These are phyloP conservation scores for Tricholoma flavovirens DNA, from an alignment of 768 basidiomycete genomes.

Conservation along the genomic window DNA sequence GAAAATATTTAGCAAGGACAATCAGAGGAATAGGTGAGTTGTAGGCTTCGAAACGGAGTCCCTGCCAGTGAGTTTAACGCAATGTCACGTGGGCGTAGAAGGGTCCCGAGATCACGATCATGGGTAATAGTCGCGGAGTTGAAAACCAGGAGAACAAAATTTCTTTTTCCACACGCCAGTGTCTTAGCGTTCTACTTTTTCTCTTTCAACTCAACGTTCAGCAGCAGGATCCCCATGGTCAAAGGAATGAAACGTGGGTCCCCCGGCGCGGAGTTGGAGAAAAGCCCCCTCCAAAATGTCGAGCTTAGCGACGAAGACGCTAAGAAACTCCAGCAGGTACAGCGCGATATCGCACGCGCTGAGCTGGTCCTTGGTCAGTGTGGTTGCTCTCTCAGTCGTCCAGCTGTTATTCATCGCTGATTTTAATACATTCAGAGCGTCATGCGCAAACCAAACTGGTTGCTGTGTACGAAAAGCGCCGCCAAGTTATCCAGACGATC, in stretches of 20 bases:
- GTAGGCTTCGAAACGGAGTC: too few relatives aligned
- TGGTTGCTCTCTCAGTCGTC: neutral
- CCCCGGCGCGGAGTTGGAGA: conserved; percentile 73
- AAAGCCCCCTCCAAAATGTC: conserved; percentile 59
- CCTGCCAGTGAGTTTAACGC: too few relatives aligned
- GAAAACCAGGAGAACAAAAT: conserved; percentile 20
- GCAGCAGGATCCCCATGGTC: conserved; percentile 25
- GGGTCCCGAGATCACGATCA: conserved; percentile 1
- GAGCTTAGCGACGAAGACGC: conserved; percentile 71
- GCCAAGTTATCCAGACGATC: conserved; percentile 58
- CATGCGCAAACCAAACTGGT: conserved; percentile 49
- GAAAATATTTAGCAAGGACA: too few relatives aligned
- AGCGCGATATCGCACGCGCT: conserved; percentile 64
- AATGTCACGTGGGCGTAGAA: too few relatives aligned
- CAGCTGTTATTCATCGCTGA: neutral
- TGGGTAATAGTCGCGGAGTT: conserved; percentile 20
- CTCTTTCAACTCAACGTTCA: conserved; percentile 14
- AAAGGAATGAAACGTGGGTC: conserved; percentile 70
- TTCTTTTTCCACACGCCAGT: conserved; percentile 13
- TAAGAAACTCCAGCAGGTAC: conserved; percentile 55
- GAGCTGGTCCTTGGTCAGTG: conserved; percentile 69
- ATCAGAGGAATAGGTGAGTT: too few relatives aligned
- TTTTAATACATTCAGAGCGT: conserved; percentile 43
- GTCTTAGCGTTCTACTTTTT: conserved; percentile 12
- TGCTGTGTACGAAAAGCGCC: conserved; percentile 68